Conservation (phyloP, 2,329 filamentous ascomycete genomes). For the Fusarium nurragi region DNA sequence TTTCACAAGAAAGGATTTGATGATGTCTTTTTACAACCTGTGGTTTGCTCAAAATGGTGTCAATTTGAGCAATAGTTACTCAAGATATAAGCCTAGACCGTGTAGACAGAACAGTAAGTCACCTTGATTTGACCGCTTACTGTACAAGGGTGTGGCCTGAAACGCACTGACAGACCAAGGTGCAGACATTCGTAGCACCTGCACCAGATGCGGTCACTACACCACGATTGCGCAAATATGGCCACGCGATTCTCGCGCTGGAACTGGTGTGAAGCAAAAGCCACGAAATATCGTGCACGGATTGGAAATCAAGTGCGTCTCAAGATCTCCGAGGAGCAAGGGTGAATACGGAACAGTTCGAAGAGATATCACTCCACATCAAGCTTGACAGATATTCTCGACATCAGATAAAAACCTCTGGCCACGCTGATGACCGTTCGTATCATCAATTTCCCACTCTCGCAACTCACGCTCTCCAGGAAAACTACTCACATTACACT, state of each 20-base stretch:
- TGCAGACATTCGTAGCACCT: constrained; percentile 7
- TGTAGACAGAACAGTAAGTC: neutral
- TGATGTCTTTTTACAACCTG: neutral
- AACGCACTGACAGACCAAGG: neutral
- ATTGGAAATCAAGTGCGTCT: constrained; percentile 22
- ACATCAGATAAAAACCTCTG: neutral
- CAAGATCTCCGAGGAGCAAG: neutral
- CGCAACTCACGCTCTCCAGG: neutral
- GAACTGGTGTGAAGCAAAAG: neutral
- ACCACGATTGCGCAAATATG: neutral
- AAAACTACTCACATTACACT: neutral
- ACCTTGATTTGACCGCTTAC: neutral
- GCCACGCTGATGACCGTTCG: neutral
- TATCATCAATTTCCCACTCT: neutral
- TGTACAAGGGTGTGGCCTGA: neutral
- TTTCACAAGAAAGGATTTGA: neutral
- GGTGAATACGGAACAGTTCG: neutral
- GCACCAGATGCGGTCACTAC: too few species aligned
- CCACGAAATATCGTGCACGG: neutral
- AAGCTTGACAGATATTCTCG: neutral
- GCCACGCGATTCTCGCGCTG: neutral
- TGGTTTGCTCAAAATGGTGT: rapidly evolving
- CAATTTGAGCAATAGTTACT: neutral
- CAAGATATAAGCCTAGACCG: neutral
- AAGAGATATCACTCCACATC: neutral